A percentile compares a stretch with the other conserved stretches of the same genome.
Conservation (phyloP, 2,329 filamentous ascomycete species). For the Hirsutella minnesotensis region DNA sequence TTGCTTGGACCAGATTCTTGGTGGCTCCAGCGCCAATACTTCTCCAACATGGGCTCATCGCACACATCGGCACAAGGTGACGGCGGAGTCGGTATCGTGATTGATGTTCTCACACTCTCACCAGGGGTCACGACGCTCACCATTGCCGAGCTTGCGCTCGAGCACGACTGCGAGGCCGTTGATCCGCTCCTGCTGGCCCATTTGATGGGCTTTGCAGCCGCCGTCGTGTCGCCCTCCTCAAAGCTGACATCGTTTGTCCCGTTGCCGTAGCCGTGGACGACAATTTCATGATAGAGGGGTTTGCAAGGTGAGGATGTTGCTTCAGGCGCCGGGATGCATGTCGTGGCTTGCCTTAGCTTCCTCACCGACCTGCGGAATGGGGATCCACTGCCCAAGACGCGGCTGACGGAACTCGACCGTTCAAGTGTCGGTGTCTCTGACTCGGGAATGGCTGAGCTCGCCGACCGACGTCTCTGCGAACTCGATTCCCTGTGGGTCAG, state of each 20-base stretch:
- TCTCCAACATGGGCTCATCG: slow-evolving; percentile 9
- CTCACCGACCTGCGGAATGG: slow-evolving; percentile 22
- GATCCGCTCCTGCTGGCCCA: slow-evolving; percentile 14
- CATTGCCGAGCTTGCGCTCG: slow-evolving; percentile 12
- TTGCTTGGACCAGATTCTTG: slow-evolving; percentile 15
- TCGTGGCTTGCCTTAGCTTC: slow-evolving; percentile 14
- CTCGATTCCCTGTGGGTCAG: slow-evolving; percentile 19
- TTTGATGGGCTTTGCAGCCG: slow-evolving; percentile 4
- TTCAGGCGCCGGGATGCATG: slow-evolving; percentile 7
- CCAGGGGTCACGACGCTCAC: slow-evolving; percentile 14
- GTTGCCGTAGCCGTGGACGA: slow-evolving; percentile 42
- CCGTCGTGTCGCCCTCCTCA: slow-evolving; percentile 4
- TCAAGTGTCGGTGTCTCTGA: slow-evolving; percentile 7
- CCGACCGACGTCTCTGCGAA: slow-evolving; percentile 6
- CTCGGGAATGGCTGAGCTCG: slow-evolving; percentile 5
- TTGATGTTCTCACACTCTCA: slow-evolving; percentile 14
- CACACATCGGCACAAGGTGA: slow-evolving; percentile 5
- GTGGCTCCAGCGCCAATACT: slow-evolving; percentile 15
- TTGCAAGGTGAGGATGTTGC: slow-evolving; percentile 7
- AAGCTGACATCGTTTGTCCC: slow-evolving; percentile 30
- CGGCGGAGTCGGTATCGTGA: slow-evolving; percentile 9
- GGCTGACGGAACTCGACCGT: slow-evolving; percentile 18
- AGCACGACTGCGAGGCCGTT: slow-evolving; percentile 13
- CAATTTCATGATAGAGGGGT: slow-evolving; percentile 34
- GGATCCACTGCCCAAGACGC: slow-evolving; percentile 17